A percentile compares a stretch with the other conserved stretches of the same genome.
These are phyloP conservation scores for Calonectria pseudoturangicola DNA, from an alignment of 2,329 filamentous ascomycete genomes.

Conservation along the genomic window DNA sequence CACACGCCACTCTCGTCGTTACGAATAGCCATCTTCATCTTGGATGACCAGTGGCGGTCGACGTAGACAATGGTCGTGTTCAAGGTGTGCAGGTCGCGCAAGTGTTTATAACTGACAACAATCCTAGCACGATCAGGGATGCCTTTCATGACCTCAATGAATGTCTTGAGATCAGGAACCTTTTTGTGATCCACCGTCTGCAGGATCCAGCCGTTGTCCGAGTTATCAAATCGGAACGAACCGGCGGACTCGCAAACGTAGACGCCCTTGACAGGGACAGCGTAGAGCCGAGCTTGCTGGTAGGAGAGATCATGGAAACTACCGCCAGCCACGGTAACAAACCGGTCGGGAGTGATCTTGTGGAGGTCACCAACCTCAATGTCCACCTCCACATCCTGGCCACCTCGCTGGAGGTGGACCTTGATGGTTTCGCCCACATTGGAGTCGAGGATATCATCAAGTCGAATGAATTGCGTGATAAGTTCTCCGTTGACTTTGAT, in stretches of 20 bases:
- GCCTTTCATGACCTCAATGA: conserved; percentile 91
- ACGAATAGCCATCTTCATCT: conserved; percentile 93
- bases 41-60: conserved; percentile 95
- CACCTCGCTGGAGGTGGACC: conserved; percentile 90
- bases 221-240: conserved; percentile 94
- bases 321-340: conserved; percentile 93
- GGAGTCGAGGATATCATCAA: conserved; percentile 94
- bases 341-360: conserved; percentile 95
- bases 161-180: conserved; percentile 89
- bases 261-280: conserved; percentile 92
- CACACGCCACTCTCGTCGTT: conserved; percentile 94
- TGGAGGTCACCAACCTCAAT: conserved; percentile 93
- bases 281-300: conserved; percentile 96
- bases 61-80: conserved; percentile 95
- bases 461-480: conserved; percentile 91
- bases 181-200: conserved; percentile 94
- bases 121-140: conserved; percentile 90
- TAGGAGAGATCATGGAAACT: conserved; percentile 98
- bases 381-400: conserved; percentile 89
- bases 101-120: conserved; percentile 96
- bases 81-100: conserved; percentile 94
- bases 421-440: conserved; percentile 87
- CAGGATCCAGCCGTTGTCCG: conserved; percentile 94
- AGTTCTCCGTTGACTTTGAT: conserved; percentile 95
- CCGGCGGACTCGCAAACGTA: conserved; percentile 96